Conservation (phyloP, 164 flowering plant genomes). For the Stephania cephalantha region DNA sequence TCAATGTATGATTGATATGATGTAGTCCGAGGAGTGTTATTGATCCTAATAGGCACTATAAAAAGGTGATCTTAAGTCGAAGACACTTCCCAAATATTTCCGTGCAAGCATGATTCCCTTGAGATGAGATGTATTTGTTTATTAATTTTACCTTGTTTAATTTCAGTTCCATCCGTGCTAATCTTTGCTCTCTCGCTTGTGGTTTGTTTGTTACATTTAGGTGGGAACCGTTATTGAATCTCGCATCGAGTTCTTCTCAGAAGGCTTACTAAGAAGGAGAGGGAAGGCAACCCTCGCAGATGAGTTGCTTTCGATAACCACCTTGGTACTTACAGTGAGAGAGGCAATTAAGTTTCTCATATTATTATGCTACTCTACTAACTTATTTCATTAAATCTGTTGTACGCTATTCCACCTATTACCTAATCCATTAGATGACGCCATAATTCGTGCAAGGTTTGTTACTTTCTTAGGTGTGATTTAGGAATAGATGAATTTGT, state of each 20-base stretch:
- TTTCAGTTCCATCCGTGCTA: no score
- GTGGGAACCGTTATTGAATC: no score
- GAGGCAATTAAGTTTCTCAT: background rate
- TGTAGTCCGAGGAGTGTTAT: slow-evolving; percentile 64
- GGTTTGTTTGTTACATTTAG: no score
- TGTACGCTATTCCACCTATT: no score
- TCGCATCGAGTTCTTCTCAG: slow-evolving; percentile 58
- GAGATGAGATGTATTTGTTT: no score
- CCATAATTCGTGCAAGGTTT: background rate
- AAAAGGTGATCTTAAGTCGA: slow-evolving; percentile 64
- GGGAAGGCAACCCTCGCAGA: slow-evolving; percentile 75
- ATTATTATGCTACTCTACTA: background rate
- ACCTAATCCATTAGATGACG: background rate
- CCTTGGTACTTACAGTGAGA: slow-evolving; percentile 51
- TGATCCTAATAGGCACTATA: slow-evolving; percentile 92
- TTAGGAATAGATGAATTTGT: no score
- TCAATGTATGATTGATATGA: background rate
- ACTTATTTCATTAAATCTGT: background rate
- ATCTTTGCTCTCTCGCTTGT: no score
- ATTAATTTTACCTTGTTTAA: no score
- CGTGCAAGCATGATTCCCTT: no score
- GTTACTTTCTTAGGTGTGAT: no score
- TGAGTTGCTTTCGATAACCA: slow-evolving; percentile 62
- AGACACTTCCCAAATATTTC: no score
- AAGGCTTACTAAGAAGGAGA: slow-evolving; percentile 84